phyloP scores from a whole-genome alignment of 2,329 filamentous ascomycete species.

The Arthrobotrys sinensis region DNA sequence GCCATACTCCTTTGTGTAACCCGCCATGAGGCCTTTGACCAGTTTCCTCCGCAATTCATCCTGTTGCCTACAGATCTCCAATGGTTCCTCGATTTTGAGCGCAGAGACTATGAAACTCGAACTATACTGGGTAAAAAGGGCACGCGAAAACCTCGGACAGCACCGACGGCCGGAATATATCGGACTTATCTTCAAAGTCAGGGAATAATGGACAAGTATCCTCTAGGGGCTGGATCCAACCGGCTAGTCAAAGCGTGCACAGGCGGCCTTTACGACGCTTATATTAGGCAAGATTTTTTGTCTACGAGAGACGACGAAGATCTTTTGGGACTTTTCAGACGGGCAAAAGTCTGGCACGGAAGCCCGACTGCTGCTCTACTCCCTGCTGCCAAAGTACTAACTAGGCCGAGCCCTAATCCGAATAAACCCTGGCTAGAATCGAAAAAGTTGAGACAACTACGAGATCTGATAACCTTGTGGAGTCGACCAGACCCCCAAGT shows the following conservation, averaged over 20 bases:
- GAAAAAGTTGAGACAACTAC: too few relatives aligned
- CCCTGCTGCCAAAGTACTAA: too few relatives aligned
- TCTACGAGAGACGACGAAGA: too few relatives aligned
- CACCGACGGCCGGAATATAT: slow-evolving; percentile 16
- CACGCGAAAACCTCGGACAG: background rate
- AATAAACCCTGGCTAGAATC: too few relatives aligned
- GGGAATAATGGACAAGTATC: background rate
- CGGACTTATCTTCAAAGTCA: background rate
- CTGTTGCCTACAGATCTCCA: slow-evolving; percentile 11
- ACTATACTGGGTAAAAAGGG: background rate
- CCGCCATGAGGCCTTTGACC: slow-evolving; percentile 5
- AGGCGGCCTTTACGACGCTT: slow-evolving; percentile 11
- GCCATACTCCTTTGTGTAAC: slow-evolving; percentile 17
- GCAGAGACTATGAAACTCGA: slow-evolving; percentile 1
- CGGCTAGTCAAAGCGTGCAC: background rate
- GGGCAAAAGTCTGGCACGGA: too few relatives aligned
- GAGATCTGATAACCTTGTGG: too few relatives aligned
- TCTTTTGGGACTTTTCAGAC: too few relatives aligned
- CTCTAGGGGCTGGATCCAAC: background rate
- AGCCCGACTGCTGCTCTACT: too few relatives aligned
- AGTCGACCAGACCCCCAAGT: too few relatives aligned
- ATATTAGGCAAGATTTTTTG: background rate
- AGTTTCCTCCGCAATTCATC: background rate
- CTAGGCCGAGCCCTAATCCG: too few relatives aligned
- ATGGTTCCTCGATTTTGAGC: slow-evolving; percentile 27